Evolutionary conservation across 345 rosid species (phyloP).

Genomic region (Lepidium africanum): DNA sequence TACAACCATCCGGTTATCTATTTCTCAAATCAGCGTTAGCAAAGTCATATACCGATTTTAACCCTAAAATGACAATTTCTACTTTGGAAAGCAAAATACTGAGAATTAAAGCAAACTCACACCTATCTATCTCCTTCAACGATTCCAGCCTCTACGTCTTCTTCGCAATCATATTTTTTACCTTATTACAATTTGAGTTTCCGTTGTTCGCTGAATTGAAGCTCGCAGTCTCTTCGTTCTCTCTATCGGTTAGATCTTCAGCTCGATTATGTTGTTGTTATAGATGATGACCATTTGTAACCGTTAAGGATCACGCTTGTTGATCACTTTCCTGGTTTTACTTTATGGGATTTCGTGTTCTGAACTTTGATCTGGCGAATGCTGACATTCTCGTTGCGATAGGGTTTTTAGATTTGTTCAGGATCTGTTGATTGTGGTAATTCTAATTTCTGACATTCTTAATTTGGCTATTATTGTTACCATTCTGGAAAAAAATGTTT

Average conservation of each 20-base stretch:
- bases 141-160: neutral
- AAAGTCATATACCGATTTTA: neutral
- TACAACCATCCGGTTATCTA: no score
- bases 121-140: neutral
- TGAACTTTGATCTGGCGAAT: neutral
- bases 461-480: neutral
- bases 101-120: neutral
- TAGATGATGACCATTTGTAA: neutral
- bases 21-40: neutral
- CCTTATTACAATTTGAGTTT: neutral
- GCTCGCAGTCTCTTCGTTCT: neutral
- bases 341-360: neutral
- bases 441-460: neutral
- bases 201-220: neutral
- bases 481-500: neutral
- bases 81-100: neutral
- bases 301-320: neutral
- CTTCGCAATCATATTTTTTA: neutral
- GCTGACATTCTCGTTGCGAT: neutral
- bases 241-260: constrained; percentile 1
- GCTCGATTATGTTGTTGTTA: neutral
- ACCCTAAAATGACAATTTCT: neutral
- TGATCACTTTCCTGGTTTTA: neutral
- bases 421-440: neutral
- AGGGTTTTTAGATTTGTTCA: neutral